Evolutionary conservation across 192 early-diverging fungal genomes (phyloP).

Genomic region (Chytriomyces sp.): DNA sequence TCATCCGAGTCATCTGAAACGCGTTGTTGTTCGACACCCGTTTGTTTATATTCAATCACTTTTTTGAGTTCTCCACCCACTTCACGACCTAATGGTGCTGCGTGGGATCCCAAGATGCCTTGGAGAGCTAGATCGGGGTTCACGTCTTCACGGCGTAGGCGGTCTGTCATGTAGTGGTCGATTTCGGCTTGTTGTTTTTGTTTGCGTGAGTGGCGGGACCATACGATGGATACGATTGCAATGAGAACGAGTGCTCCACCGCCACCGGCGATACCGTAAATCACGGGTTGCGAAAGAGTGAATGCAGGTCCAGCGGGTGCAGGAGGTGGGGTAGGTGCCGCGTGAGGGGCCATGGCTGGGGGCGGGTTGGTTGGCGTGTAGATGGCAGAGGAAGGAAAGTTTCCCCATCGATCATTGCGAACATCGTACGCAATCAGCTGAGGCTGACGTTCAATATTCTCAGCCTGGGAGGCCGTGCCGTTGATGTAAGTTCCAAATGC

Average conservation of each 20-base stretch:
- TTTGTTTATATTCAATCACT: slow-evolving; percentile 28
- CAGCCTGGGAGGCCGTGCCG: not conserved
- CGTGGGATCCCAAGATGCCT: slow-evolving; percentile 13
- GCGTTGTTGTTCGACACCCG: slow-evolving; percentile 6
- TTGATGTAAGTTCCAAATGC: slow-evolving; percentile 17
- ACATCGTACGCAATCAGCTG: slow-evolving; percentile 14
- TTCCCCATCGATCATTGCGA: not conserved
- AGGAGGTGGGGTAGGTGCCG: not conserved
- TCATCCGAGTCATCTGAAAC: not conserved
- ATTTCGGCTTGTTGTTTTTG: slow-evolving; percentile 2
- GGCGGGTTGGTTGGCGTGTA: not conserved
- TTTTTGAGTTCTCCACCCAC: slow-evolving; percentile 26
- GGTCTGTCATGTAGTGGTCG: slow-evolving; percentile 17
- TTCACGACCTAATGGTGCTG: not conserved
- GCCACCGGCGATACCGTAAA: slow-evolving; percentile 26
- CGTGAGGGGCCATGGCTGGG: not conserved
- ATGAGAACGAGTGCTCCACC: slow-evolving; percentile 4
- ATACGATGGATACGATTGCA: not conserved
- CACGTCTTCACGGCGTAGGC: slow-evolving; percentile 22
- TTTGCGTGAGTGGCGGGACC: not conserved
- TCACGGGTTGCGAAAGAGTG: not conserved
- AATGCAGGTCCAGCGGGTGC: not conserved
- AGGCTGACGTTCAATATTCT: slow-evolving; percentile 4
- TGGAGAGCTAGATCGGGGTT: slow-evolving; percentile 16
- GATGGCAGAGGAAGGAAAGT: not conserved